Evolutionary conservation across 257 asterid species (phyloP), one percentile per base, ranked within the genome.

Genomic region (Primulina tabacum): DNA sequence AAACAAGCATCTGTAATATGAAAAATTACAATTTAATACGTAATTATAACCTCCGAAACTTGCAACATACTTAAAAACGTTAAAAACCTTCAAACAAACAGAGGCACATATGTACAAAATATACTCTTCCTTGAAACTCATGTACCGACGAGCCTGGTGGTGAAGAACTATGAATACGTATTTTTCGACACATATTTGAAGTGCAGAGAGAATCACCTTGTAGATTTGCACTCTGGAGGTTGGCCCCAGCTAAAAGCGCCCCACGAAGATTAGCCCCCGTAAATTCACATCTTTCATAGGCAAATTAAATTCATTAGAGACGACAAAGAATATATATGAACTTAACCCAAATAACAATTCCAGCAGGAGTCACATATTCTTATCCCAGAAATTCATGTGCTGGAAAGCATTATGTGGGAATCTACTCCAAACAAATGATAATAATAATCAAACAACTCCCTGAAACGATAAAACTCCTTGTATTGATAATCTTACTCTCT

Each of bases 181-280:
- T 52, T 53, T 58, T 34, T 52, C 40, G 69, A 33, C 71, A 53
- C 21, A 62, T 33, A 71, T 21, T 37, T 74, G 59, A 18, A 38
- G 37, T 26, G 60, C 57, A 34, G 65, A 43, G 62, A 55, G 40
- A 69, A 34, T 67, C 81, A 86, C 97, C 97, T 80, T 92, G 98
- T 64, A 92, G 81, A 82, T 90, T 92, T 82, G 97, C 98, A 88
- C 98, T 92, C 76, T 87, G 97, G 63, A 92, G 95, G 75, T 83
- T 88, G 76, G 98, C 92, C 61, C 98, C 98, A 64, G 97, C 95
- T 84, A 92, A 83, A 65, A 92, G 79, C 65, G 98, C 95, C 64
- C 93, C 90, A 56, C 95, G 96, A 64, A 92, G 98, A 87, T 92
- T 90, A 74, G 98, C 98, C 68, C 96, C 97, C 35, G 93, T 90